Evolutionary conservation across 2,329 filamentous ascomycete genomes (phyloP).

Genomic region (Pseudogymnoascus sp.): DNA sequence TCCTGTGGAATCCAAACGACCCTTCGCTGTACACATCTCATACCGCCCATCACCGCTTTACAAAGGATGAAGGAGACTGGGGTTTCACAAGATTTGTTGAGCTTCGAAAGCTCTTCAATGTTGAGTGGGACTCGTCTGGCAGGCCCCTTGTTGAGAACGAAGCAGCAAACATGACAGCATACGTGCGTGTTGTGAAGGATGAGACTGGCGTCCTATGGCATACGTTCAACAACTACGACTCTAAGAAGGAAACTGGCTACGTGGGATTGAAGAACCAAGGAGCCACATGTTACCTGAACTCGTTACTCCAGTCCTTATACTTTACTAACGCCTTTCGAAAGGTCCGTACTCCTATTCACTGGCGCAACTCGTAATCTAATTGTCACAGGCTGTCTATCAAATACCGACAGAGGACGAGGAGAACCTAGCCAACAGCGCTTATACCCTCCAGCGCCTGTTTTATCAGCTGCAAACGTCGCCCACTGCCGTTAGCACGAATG

Average conservation of each 20-base stretch:
- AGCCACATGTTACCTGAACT: constrained; percentile 84
- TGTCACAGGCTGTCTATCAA: constrained; percentile 75
- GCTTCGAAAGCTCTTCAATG: constrained; percentile 73
- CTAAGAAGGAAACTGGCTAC: constrained; percentile 97
- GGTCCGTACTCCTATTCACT: constrained; percentile 39
- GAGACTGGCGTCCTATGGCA: constrained; percentile 87
- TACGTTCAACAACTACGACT: constrained; percentile 91
- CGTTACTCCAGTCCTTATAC: constrained; percentile 74
- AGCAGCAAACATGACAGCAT: constrained; percentile 71
- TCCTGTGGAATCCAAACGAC: constrained; percentile 89
- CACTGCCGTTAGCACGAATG: constrained; percentile 77
- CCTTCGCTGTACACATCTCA: constrained; percentile 77
- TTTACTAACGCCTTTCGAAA: constrained; percentile 92
- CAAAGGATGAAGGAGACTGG: constrained; percentile 94
- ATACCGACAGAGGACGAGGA: constrained; percentile 87
- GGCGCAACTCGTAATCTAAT: not conserved
- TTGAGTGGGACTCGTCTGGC: constrained; percentile 61
- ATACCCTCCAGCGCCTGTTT: constrained; percentile 87
- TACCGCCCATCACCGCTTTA: constrained; percentile 90
- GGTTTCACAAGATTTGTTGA: constrained; percentile 97
- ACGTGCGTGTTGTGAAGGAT: constrained; percentile 74
- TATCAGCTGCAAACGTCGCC: constrained; percentile 88
- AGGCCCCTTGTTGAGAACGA: constrained; percentile 74
- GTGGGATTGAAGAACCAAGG: constrained; percentile 96
- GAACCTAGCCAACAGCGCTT: constrained; percentile 79